These are phyloP conservation scores for Monosporascus sp. DNA, from an alignment of 2,329 filamentous ascomycete genomes.

Conservation along the genomic window DNA sequence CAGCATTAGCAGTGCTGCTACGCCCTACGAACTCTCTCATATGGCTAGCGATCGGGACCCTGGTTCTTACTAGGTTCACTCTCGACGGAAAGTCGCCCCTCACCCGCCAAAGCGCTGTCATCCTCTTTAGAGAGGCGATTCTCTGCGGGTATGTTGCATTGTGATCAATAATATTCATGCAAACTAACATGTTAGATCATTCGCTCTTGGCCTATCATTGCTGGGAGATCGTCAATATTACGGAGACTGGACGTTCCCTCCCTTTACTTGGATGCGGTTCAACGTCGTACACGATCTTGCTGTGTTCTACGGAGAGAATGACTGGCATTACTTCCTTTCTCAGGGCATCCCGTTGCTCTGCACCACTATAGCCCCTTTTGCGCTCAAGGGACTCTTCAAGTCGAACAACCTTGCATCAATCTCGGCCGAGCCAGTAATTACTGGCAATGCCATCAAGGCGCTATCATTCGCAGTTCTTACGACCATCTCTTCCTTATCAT, in stretches of 20 bases:
- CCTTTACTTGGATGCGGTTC: conserved; percentile 81
- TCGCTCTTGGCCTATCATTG: conserved; percentile 59
- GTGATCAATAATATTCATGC: background rate
- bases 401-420: conserved; percentile 31
- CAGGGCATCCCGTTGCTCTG: conserved; percentile 86
- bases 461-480: conserved; percentile 55
- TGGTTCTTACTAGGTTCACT: conserved; percentile 42
- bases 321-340: conserved; percentile 87
- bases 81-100: conserved; percentile 37
- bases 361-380: conserved; percentile 78
- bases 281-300: conserved; percentile 85
- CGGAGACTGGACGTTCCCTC: conserved; percentile 80
- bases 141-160: conserved; percentile 50
- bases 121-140: conserved; percentile 58
- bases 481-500: conserved; percentile 61
- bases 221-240: conserved; percentile 76
- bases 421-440: conserved; percentile 27
- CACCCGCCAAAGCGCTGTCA: conserved; percentile 37
- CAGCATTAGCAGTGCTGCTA: conserved; percentile 77
- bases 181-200: conserved; percentile 25
- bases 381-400: conserved; percentile 58
- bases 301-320: conserved; percentile 86
- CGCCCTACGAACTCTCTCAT: conserved; percentile 86
- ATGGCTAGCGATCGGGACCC: conserved; percentile 65
- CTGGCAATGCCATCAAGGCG: conserved; percentile 43